These are phyloP conservation scores for Acacia confusa DNA, from an alignment of 306 rosid genomes.

Conservation along the genomic window DNA sequence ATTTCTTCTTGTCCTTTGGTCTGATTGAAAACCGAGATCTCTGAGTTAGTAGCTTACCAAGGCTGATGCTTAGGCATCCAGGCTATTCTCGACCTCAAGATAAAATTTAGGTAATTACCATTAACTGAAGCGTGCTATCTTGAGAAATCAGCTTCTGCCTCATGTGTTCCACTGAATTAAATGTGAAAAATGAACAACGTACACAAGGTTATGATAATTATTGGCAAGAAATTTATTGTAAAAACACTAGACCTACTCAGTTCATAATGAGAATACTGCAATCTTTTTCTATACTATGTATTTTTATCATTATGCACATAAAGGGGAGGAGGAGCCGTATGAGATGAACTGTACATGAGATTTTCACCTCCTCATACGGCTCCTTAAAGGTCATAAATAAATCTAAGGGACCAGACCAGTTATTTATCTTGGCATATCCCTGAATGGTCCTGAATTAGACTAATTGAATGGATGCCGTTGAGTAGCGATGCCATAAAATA, in stretches of 20 bases:
- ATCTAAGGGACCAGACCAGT: too few relatives aligned
- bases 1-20: conserved; percentile 77
- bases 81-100: conserved; percentile 25
- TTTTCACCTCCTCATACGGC: too few relatives aligned
- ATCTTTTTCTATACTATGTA: too few relatives aligned
- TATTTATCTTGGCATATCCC: too few relatives aligned
- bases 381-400: too few relatives aligned
- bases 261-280: too few relatives aligned
- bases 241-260: too few relatives aligned
- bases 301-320: too few relatives aligned
- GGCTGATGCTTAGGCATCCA: conserved; percentile 29
- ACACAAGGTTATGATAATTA: conserved; percentile 14
- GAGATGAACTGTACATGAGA: too few relatives aligned
- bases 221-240: too few relatives aligned
- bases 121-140: conserved; percentile 61
- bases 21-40: conserved; percentile 49
- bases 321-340: too few relatives aligned
- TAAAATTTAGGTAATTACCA: conserved; percentile 54
- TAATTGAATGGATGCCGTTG: neutral
- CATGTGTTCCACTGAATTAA: conserved; percentile 62
- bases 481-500: neutral
- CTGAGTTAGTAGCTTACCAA: conserved; percentile 26
- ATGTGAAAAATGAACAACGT: conserved; percentile 24
- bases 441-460: too few relatives aligned
- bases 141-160: conserved; percentile 76